Percentiles rank a stretch among this genome's conserved stretches.
These are phyloP conservation scores for Xylaria hypoxylon DNA, from an alignment of 2,329 filamentous ascomycete species.

Conservation along the genomic window DNA sequence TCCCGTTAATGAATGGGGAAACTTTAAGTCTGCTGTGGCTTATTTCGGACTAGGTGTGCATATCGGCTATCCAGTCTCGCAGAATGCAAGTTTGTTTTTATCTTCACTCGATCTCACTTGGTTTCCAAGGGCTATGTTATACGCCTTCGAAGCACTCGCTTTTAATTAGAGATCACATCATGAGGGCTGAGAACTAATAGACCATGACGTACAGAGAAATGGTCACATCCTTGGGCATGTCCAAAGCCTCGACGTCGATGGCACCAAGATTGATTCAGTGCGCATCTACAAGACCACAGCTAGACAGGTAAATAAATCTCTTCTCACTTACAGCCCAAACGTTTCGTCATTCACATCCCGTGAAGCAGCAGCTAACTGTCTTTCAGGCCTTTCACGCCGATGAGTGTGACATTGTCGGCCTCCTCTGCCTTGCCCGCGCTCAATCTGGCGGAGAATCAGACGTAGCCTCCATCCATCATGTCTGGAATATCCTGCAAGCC, in stretches of 20 bases:
- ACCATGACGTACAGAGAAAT: conserved; percentile 30
- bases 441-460: conserved; percentile 87
- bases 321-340: neutral
- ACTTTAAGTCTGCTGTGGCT: conserved; percentile 83
- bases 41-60: conserved; percentile 91
- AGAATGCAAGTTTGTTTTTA: conserved; percentile 71
- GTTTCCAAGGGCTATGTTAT: neutral
- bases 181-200: conserved; percentile 22
- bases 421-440: conserved; percentile 83
- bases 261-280: conserved; percentile 83
- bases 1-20: conserved; percentile 80
- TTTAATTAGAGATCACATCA: neutral
- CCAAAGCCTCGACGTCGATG: conserved; percentile 87
- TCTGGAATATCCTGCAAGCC: conserved; percentile 82
- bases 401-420: conserved; percentile 83
- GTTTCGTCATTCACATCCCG: neutral
- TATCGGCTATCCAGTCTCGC: conserved; percentile 87
- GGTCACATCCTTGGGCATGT: conserved; percentile 91
- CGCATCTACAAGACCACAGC: conserved; percentile 92
- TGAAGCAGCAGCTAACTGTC: conserved; percentile 11
- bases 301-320: conserved; percentile 67
- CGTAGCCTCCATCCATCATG: conserved; percentile 79
- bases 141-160: neutral
- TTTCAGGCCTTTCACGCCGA: conserved; percentile 77
- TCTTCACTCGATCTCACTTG: neutral